phyloP scores from a whole-genome alignment of 1,284 basidiomycete species.

The Psilocybe mexicana region DNA sequence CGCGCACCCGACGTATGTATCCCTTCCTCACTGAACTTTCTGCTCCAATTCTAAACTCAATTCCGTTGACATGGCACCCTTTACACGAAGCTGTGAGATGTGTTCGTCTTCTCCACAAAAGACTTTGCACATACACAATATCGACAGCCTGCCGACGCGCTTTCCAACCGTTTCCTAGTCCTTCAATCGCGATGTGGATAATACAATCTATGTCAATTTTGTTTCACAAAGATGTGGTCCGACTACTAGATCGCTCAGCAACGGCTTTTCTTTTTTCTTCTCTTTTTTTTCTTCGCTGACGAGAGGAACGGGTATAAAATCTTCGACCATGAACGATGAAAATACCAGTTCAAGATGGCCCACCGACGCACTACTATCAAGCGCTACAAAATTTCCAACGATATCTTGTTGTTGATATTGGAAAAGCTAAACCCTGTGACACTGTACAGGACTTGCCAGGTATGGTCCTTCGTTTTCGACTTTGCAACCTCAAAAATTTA shows the following conservation, averaged over 20 bases:
- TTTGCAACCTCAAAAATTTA: slow-evolving; percentile 2
- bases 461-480: slow-evolving; percentile 20
- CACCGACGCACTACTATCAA: slow-evolving; percentile 40
- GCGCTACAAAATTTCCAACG: slow-evolving; percentile 52
- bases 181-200: slow-evolving; percentile 30
- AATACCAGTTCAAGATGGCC: slow-evolving; percentile 40
- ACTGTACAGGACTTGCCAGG: slow-evolving; percentile 52
- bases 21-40: slow-evolving; percentile 37
- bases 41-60: slow-evolving; percentile 34
- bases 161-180: slow-evolving; percentile 34
- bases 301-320: slow-evolving; percentile 46
- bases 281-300: slow-evolving; percentile 38
- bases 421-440: slow-evolving; percentile 53
- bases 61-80: slow-evolving; percentile 62
- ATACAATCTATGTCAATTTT: slow-evolving; percentile 37
- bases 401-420: slow-evolving; percentile 53
- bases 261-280: slow-evolving; percentile 40
- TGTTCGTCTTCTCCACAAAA: slow-evolving; percentile 49
- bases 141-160: slow-evolving; percentile 43
- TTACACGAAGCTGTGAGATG: slow-evolving; percentile 42
- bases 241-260: slow-evolving; percentile 40
- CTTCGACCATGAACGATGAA: slow-evolving; percentile 30
- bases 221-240: slow-evolving; percentile 37
- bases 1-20: slow-evolving; percentile 31
- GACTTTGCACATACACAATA: slow-evolving; percentile 45